Evolutionary conservation across 805 yeast species (phyloP).

Genomic region (Yarrowia sp.): DNA sequence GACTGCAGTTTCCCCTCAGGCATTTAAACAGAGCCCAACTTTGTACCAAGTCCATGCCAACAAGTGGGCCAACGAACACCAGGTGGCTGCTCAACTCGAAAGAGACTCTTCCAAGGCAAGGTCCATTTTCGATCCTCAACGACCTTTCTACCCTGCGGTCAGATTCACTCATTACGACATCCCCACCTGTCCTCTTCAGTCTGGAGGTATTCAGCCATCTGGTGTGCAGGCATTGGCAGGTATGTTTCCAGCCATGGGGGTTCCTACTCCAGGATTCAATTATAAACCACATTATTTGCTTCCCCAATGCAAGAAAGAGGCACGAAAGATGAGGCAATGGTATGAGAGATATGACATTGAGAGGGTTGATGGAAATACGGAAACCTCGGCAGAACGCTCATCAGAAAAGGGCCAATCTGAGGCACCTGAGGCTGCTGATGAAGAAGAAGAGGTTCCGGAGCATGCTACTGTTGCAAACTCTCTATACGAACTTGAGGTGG

Average conservation of each 20-base stretch:
- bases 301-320: constrained; percentile 27
- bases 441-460: too few species aligned
- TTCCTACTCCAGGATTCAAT: not conserved
- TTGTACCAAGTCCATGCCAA: constrained; percentile 11
- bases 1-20: not conserved
- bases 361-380: not conserved
- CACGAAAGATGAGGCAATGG: constrained; percentile 22
- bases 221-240: constrained; percentile 9
- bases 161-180: constrained; percentile 30
- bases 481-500: not conserved
- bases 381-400: too few species aligned
- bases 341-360: constrained; percentile 12
- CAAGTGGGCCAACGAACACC: constrained; percentile 12
- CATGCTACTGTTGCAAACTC: not conserved
- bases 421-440: not conserved
- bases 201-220: constrained; percentile 23
- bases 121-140: not conserved
- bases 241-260: constrained; percentile 4
- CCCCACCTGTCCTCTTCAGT: constrained; percentile 27
- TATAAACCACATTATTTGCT: constrained; percentile 24
- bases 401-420: not conserved
- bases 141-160: constrained; percentile 27
- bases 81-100: not conserved
- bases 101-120: not conserved
- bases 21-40: not conserved